Evolutionary conservation across 345 rosid genomes (phyloP).

Genomic region (Stellera chamaejasme): DNA sequence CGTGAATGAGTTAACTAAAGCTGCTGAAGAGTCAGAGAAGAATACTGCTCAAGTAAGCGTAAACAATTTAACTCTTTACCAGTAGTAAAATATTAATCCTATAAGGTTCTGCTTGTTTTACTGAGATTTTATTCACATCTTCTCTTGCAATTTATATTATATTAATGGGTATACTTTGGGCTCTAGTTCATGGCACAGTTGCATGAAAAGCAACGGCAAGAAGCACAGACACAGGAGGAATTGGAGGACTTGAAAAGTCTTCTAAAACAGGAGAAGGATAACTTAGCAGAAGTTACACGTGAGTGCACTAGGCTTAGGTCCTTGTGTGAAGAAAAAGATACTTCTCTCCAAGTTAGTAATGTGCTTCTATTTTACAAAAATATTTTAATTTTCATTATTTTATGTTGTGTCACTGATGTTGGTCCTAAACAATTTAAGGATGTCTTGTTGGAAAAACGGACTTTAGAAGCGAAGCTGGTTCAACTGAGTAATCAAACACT

Average conservation of each 20-base stretch:
- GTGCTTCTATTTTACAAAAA: slow-evolving; percentile 7
- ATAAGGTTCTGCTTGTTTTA: neutral
- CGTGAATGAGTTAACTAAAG: slow-evolving; percentile 66
- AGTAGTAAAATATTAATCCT: neutral
- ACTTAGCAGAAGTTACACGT: slow-evolving; percentile 31
- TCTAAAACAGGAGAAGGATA: slow-evolving; percentile 60
- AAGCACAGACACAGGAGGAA: slow-evolving; percentile 57
- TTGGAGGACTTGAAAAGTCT: slow-evolving; percentile 47
- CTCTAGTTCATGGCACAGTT: slow-evolving; percentile 63
- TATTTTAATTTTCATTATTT: slow-evolving; percentile 4
- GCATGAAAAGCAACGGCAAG: slow-evolving; percentile 56
- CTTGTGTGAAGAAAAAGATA: slow-evolving; percentile 56
- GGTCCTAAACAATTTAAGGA: slow-evolving; percentile 31
- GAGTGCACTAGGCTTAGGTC: slow-evolving; percentile 55
- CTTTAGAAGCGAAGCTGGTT: slow-evolving; percentile 45
- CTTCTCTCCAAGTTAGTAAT: slow-evolving; percentile 56
- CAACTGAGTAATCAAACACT: slow-evolving; percentile 34
- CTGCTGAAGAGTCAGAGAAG: slow-evolving; percentile 68
- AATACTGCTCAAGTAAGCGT: slow-evolving; percentile 50
- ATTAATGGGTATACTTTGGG: slow-evolving; percentile 11
- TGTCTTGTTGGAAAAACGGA: slow-evolving; percentile 50
- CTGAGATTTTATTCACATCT: neutral
- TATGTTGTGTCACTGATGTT: slow-evolving; percentile 1
- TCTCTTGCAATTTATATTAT: neutral
- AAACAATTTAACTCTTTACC: neutral